These are phyloP conservation scores for Citrullus colocynthis DNA, from an alignment of 306 rosid species.

Conservation along the genomic window DNA sequence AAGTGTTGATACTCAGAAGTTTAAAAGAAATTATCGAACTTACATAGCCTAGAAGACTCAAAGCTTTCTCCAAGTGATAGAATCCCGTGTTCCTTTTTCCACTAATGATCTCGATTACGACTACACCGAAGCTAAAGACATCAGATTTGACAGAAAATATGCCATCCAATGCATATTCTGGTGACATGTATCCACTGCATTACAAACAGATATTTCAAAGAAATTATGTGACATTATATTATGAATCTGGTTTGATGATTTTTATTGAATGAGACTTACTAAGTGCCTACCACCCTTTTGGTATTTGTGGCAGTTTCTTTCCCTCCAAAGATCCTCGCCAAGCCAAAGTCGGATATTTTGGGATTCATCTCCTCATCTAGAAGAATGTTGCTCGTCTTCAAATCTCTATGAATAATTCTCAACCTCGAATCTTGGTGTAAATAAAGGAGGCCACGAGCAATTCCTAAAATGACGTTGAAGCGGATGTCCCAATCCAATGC, in stretches of 20 bases:
- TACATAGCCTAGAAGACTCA: conserved; percentile 43
- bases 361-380: conserved; percentile 65
- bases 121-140: conserved; percentile 46
- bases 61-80: conserved; percentile 13
- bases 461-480: conserved; percentile 54
- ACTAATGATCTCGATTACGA: conserved; percentile 37
- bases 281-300: conserved; percentile 70
- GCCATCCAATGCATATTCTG: conserved; percentile 34
- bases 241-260: neutral
- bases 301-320: conserved; percentile 47
- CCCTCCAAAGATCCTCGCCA: conserved; percentile 62
- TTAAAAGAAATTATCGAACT: neutral
- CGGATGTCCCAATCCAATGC: conserved; percentile 52
- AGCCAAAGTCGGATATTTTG: conserved; percentile 69
- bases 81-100: conserved; percentile 38
- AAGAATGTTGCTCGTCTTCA: conserved; percentile 61
- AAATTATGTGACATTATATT: neutral
- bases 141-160: conserved; percentile 37
- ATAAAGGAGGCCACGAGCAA: conserved; percentile 71
- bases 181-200: conserved; percentile 42
- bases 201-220: neutral
- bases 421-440: conserved; percentile 71
- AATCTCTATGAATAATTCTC: conserved; percentile 61
- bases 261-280: conserved; percentile 31
- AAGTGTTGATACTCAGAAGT: neutral